Evolutionary conservation across 2,329 filamentous ascomycete species (phyloP), one percentile per base, ranked within the genome.

Genomic region (Elsinoe batatas): DNA sequence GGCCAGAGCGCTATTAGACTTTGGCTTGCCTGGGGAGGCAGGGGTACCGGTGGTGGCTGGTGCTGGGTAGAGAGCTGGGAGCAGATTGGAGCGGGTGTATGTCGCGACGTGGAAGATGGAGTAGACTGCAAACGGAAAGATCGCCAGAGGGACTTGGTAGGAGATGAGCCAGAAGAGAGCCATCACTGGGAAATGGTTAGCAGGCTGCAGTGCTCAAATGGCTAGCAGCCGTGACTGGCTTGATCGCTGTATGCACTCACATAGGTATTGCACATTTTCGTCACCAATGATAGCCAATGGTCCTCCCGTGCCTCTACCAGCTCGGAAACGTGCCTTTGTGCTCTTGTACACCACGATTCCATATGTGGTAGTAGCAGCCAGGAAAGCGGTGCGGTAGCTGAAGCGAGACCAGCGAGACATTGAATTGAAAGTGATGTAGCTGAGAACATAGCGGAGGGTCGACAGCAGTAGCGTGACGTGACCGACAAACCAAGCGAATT

Each of bases 311-410:
- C 62, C 60, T 64, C 83, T 82, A 61, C 85, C 84, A 50, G 83
- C 78, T 79, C 88, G 87, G 64, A 87, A 80, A 63, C 89, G 86
- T 64, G 91, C 88, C 62, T 91, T 84, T 77, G 91, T 88, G 57
- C 89, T 91, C 82, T 98, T 98, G 80, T 95, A 97, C 60, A 98
- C 91, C 50, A 98, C 93, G 63, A 98, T 97, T 62, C 93, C 91
- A 72, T 98, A 98, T 10, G 93, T 97, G 50, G 83, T 82, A 47
- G 90, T 89, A 5, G 93, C 93, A 2, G 91, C 85, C 64, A 96
- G 63, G 71, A 98, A 98, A 57, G 91, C 88, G 55, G 85, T 81
- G 65, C 93, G 91, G 76, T 98, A 98, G 57, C 86, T 86, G 71
- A 93, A 84, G 62, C 81, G 79, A 47, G 91, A 91, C 77, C 83